phyloP scores from a whole-genome alignment of 139 green algal species.

The Tetradesmus lagerheimii region DNA sequence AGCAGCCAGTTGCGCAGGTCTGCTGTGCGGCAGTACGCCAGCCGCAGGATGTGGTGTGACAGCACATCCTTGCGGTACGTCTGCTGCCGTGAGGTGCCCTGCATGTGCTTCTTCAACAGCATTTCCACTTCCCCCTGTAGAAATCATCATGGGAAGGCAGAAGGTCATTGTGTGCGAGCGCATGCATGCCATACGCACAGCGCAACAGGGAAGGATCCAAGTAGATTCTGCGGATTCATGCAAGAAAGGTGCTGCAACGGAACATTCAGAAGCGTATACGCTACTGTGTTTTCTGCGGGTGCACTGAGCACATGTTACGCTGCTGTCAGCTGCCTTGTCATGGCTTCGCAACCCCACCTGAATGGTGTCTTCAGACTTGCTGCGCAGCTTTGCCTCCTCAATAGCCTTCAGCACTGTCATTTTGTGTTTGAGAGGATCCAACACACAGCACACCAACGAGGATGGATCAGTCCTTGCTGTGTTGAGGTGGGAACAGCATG shows the following conservation, averaged over 20 bases:
- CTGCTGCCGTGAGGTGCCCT: slow-evolving; percentile 52
- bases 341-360: slow-evolving; percentile 32
- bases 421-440: background rate
- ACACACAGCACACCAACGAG: background rate
- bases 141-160: no score
- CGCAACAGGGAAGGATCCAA: no score
- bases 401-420: slow-evolving; percentile 90
- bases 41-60: slow-evolving; percentile 93
- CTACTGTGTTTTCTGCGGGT: background rate
- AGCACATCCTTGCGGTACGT: slow-evolving; percentile 75
- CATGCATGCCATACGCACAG: no score
- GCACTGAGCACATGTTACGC: background rate
- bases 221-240: no score
- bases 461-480: background rate
- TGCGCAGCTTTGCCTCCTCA: slow-evolving; percentile 85
- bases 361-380: slow-evolving; percentile 63
- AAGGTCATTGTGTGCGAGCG: no score
- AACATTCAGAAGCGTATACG: no score
- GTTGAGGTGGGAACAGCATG: slow-evolving; percentile 6
- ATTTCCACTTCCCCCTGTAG: slow-evolving; percentile 42
- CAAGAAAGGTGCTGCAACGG: no score
- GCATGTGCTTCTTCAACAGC: slow-evolving; percentile 66
- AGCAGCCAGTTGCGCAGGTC: slow-evolving; percentile 94
- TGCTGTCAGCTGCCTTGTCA: background rate
- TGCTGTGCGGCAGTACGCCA: slow-evolving; percentile 94